These are phyloP conservation scores for Thinopyrum obtusiflorum DNA, from an alignment of 202 grass and related monocot species.

Conservation along the genomic window DNA sequence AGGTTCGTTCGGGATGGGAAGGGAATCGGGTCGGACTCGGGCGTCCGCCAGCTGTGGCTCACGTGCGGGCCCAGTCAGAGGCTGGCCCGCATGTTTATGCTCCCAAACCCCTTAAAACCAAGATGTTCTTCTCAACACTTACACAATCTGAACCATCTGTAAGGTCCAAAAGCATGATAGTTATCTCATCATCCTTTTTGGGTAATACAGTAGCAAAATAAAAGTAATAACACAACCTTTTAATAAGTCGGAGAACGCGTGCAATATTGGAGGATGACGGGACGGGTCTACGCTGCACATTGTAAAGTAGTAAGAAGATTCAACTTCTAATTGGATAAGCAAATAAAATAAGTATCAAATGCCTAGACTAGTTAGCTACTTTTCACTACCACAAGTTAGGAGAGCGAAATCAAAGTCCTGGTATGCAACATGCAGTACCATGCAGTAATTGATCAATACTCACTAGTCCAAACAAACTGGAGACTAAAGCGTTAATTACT, in stretches of 20 bases:
- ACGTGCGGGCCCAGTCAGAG: no score
- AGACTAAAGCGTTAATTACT: background rate
- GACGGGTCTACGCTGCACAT: slow-evolving; percentile 66
- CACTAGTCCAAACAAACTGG: slow-evolving; percentile 15
- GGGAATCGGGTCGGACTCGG: no score
- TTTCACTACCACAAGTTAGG: background rate
- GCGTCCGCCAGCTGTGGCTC: no score
- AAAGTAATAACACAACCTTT: slow-evolving; percentile 46
- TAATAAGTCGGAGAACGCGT: slow-evolving; percentile 63
- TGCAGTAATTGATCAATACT: slow-evolving; percentile 7
- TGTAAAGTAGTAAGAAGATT: slow-evolving; percentile 25
- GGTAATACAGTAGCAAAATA: background rate
- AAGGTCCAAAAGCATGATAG: background rate
- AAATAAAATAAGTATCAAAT: background rate
- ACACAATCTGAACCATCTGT: slow-evolving; percentile 57
- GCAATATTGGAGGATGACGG: slow-evolving; percentile 84
- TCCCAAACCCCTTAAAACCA: slow-evolving; percentile 32
- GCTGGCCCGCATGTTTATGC: slow-evolving; percentile 36
- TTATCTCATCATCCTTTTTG: background rate
- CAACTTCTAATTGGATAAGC: slow-evolving; percentile 12
- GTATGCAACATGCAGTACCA: background rate
- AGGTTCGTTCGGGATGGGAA: no score
- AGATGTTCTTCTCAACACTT: background rate
- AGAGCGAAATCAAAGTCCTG: slow-evolving; percentile 15
- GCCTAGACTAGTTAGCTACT: background rate